A percentile compares a stretch with the other conserved stretches of the same genome.
Evolutionary conservation across 176 grass and related monocot species (phyloP).

Genomic region (bread wheat (Triticum aestivum)): DNA sequence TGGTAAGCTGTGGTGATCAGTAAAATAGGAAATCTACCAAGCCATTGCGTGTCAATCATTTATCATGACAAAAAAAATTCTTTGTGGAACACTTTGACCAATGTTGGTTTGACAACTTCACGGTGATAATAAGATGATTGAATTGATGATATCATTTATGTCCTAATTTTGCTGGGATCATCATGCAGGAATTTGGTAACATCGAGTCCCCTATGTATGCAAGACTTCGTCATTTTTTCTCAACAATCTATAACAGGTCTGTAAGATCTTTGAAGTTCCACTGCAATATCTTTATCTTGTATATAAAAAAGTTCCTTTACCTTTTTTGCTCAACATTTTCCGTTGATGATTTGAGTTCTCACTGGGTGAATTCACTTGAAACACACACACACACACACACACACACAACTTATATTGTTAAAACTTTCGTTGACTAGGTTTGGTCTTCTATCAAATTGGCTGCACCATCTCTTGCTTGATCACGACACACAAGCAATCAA

Average conservation of each 20-base stretch:
- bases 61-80: background rate
- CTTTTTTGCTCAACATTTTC: background rate
- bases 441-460: background rate
- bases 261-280: background rate
- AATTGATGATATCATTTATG: background rate
- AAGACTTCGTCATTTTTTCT: slow-evolving; percentile 84
- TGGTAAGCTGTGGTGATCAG: slow-evolving; percentile 46
- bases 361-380: background rate
- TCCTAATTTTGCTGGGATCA: slow-evolving; percentile 4
- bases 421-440: background rate
- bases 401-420: background rate
- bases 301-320: background rate
- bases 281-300: background rate
- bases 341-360: background rate
- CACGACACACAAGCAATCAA: background rate
- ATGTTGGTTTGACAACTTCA: background rate
- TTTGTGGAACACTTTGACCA: background rate
- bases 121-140: background rate
- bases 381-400: background rate
- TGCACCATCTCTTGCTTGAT: background rate
- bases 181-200: slow-evolving; percentile 90
- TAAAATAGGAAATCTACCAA: background rate
- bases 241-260: slow-evolving; percentile 82
- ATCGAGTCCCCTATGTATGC: slow-evolving; percentile 95
- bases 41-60: background rate